phyloP scores from a whole-genome alignment of 768 basidiomycete genomes.

The Auricularia heimuer region DNA sequence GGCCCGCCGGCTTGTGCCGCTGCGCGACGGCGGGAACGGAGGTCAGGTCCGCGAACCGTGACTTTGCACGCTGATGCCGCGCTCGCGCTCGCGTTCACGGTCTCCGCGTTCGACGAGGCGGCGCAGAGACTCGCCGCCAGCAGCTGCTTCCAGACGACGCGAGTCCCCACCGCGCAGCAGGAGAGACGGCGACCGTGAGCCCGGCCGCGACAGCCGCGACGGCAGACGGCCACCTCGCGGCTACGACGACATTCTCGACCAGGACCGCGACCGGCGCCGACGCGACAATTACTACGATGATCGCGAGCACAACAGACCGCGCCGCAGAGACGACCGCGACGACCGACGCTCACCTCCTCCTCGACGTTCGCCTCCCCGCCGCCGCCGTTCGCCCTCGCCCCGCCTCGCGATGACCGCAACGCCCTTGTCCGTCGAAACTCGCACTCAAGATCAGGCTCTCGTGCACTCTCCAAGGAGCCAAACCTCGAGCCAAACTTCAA shows the following conservation, averaged over 20 bases:
- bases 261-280: slow-evolving; percentile 1
- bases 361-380: slow-evolving; percentile 1
- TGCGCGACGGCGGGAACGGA: too few relatives aligned
- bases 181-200: slow-evolving; percentile 9
- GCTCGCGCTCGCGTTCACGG: slow-evolving; percentile 11
- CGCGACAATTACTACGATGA: neutral
- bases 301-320: slow-evolving; percentile 5
- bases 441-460: slow-evolving; percentile 35
- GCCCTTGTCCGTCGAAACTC: slow-evolving; percentile 21
- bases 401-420: neutral
- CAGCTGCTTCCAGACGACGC: slow-evolving; percentile 3
- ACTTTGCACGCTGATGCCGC: slow-evolving; percentile 3
- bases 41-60: too few relatives aligned
- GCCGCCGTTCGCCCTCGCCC: neutral
- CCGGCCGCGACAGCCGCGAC: neutral
- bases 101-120: slow-evolving; percentile 9
- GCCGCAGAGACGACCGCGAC: slow-evolving; percentile 1
- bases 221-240: neutral
- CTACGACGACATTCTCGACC: too few relatives aligned
- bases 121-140: neutral
- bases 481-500: slow-evolving; percentile 85
- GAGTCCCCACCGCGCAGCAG: slow-evolving; percentile 6
- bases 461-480: slow-evolving; percentile 27
- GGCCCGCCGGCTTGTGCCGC: too few relatives aligned
- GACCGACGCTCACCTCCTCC: slow-evolving; percentile 1